Evolutionary conservation across 192 early-diverging fungal genomes (phyloP).

Genomic region (Backusella tarrabulga): DNA sequence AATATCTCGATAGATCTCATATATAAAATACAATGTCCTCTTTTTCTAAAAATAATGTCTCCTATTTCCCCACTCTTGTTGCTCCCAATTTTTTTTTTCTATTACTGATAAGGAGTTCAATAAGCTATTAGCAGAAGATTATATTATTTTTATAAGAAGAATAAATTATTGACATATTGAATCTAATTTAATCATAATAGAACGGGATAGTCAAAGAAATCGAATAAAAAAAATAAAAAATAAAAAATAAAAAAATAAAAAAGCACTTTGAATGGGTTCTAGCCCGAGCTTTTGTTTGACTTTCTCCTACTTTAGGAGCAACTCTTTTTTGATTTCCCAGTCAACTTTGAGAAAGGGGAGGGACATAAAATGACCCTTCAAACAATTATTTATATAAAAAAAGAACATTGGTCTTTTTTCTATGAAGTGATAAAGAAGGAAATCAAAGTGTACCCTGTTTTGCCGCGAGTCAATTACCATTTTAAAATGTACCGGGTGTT

Average conservation of each 20-base stretch:
- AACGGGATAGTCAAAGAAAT: background rate
- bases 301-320: background rate
- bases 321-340: background rate
- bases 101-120: background rate
- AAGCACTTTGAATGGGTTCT: background rate
- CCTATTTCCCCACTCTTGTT: background rate
- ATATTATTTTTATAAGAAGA: background rate
- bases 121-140: background rate
- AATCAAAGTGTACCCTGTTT: background rate
- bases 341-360: background rate
- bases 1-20: background rate
- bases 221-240: background rate
- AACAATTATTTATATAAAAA: background rate
- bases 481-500: background rate
- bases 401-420: background rate
- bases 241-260: background rate
- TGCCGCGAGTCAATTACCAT: background rate
- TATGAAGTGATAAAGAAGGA: background rate
- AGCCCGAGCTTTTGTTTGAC: background rate
- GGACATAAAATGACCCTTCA: background rate
- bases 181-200: background rate
- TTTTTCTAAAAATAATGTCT: slow-evolving; percentile 2
- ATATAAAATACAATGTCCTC: background rate
- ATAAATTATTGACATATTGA: background rate
- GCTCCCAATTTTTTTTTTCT: background rate